Conservation (phyloP, 768 basidiomycete genomes). For the Kondoa subrosea region DNA sequence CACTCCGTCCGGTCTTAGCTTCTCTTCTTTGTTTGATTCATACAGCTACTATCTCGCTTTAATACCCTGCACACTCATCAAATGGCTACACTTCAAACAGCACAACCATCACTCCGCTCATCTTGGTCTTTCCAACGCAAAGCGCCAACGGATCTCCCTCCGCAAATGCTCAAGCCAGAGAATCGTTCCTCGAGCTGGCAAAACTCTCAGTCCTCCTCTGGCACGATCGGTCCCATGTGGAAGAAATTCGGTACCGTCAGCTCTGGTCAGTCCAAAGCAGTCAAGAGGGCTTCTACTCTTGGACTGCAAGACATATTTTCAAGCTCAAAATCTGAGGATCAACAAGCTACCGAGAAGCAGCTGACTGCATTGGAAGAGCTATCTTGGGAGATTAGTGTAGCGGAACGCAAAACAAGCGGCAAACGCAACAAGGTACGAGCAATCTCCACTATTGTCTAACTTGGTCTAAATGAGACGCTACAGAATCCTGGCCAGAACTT, state of each 20-base stretch:
- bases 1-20: not conserved
- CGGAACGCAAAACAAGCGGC: not conserved
- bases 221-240: not conserved
- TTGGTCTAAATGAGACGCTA: not conserved
- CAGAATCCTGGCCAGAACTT: too few relatives aligned
- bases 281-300: not conserved
- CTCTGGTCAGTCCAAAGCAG: not conserved
- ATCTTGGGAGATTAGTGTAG: conserved; percentile 6
- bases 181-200: not conserved
- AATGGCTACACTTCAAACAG: not conserved
- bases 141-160: not conserved
- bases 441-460: not conserved
- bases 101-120: not conserved
- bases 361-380: not conserved
- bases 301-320: not conserved
- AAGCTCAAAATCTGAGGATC: not conserved
- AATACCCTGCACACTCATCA: not conserved
- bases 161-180: not conserved
- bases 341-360: not conserved
- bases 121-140: not conserved
- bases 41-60: too few relatives aligned
- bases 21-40: not conserved
- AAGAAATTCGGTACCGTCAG: not conserved
- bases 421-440: conserved; percentile 1
- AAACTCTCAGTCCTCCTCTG: not conserved